These are phyloP conservation scores for Blastocystis hominis DNA, from an alignment of 352 stramenopile species.

Conservation along the genomic window DNA sequence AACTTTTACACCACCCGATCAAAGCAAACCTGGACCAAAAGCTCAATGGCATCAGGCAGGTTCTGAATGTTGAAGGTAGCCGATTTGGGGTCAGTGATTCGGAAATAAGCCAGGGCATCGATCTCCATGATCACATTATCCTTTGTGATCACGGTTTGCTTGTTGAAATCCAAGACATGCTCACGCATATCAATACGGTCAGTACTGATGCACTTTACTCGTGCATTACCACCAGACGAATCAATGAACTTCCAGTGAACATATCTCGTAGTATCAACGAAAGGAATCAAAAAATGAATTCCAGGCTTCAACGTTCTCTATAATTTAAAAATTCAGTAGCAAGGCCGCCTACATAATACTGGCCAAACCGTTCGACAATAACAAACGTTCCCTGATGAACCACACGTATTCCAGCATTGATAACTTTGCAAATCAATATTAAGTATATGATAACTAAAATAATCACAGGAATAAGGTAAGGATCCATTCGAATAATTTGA, in stretches of 20 bases:
- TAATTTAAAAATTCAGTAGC: neutral
- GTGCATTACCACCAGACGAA: neutral
- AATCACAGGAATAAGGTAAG: neutral
- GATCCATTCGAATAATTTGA: slow-evolving; percentile 31
- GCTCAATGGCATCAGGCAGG: slow-evolving; percentile 62
- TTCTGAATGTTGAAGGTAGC: slow-evolving; percentile 63
- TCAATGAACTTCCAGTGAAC: slow-evolving; percentile 59
- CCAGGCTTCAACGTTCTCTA: slow-evolving; percentile 61
- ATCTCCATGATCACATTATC: slow-evolving; percentile 63
- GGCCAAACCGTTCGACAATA: slow-evolving; percentile 62
- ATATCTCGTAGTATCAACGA: slow-evolving; percentile 60
- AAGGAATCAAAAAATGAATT: slow-evolving; percentile 62
- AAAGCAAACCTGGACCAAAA: slow-evolving; percentile 59
- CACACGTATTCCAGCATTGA: neutral
- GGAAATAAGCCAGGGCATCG: slow-evolving; percentile 63
- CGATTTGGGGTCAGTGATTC: slow-evolving; percentile 61
- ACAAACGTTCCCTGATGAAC: slow-evolving; percentile 60
- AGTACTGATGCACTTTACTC: slow-evolving; percentile 53
- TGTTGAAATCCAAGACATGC: slow-evolving; percentile 61
- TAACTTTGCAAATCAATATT: neutral
- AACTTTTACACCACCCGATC: neutral
- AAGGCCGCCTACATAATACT: slow-evolving; percentile 59
- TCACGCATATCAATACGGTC: slow-evolving; percentile 63
- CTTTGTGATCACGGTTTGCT: slow-evolving; percentile 63
- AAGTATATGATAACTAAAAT: slow-evolving; percentile 21